These are phyloP conservation scores for Penstemon eatonii DNA, from an alignment of 257 asterid species.

Conservation along the genomic window DNA sequence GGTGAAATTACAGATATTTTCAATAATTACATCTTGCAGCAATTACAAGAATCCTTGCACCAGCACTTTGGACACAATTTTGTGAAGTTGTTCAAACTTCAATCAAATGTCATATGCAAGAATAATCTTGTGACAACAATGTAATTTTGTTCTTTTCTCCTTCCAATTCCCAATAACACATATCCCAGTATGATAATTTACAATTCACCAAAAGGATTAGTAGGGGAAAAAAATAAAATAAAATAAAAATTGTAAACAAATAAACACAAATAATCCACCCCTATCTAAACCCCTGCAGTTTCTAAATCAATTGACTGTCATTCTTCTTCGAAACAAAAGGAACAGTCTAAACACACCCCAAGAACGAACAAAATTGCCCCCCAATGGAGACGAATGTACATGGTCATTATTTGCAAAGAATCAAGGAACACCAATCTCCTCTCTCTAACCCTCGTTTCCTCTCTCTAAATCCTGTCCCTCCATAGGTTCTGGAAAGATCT, in stretches of 20 bases:
- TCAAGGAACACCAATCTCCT: constrained; percentile 34
- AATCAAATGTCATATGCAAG: constrained; percentile 33
- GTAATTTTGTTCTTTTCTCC: constrained; percentile 24
- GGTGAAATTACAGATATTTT: too few relatives aligned
- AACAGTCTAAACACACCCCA: constrained; percentile 1
- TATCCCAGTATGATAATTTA: constrained; percentile 41
- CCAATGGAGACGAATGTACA: constrained; percentile 29
- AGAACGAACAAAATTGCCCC: constrained; percentile 18
- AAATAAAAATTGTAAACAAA: constrained; percentile 27
- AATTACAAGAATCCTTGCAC: not conserved
- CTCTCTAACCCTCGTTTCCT: constrained; percentile 39
- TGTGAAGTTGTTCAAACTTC: not conserved
- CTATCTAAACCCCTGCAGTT: not conserved
- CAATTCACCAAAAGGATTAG: constrained; percentile 44
- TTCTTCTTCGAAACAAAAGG: too few relatives aligned
- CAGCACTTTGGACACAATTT: too few relatives aligned
- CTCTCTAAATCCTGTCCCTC: constrained; percentile 50
- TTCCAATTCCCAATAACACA: constrained; percentile 29
- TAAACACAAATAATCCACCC: constrained; percentile 24
- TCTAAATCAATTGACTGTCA: not conserved
- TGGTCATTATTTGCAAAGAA: constrained; percentile 45
- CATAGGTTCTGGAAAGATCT: constrained; percentile 78
- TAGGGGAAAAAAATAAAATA: constrained; percentile 11
- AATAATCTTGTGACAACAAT: constrained; percentile 21
- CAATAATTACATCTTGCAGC: too few relatives aligned